Evolutionary conservation across 768 basidiomycete genomes (phyloP).

Genomic region (Xanthoconium stramineum): DNA sequence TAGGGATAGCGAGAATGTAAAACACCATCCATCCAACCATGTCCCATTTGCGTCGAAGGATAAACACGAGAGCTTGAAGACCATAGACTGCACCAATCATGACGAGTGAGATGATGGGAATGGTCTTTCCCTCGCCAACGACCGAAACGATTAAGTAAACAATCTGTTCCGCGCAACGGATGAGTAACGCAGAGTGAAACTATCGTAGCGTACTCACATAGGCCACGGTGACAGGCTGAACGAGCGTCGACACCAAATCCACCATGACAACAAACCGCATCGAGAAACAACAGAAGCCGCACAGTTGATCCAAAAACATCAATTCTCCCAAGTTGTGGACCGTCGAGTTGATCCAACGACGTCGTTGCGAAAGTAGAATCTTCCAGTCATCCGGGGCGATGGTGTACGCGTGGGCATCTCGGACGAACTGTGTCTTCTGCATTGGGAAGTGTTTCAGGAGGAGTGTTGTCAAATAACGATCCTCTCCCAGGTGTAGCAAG

Average conservation of each 20-base stretch:
- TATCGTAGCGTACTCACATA: conserved; percentile 60
- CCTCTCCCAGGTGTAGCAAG: conserved; percentile 94
- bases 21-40: conserved; percentile 98
- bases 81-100: conserved; percentile 96
- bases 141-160: conserved; percentile 85
- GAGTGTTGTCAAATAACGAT: conserved; percentile 96
- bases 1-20: conserved; percentile 92
- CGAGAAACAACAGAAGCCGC: conserved; percentile 98
- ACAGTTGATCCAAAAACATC: conserved; percentile 85
- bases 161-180: conserved; percentile 46
- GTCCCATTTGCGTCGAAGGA: conserved; percentile 94
- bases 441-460: conserved; percentile 93
- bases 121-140: conserved; percentile 56
- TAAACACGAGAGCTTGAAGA: conserved; percentile 87
- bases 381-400: conserved; percentile 96
- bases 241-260: conserved; percentile 84
- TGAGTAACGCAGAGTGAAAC: conserved; percentile 1
- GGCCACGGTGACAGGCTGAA: conserved; percentile 81
- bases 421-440: conserved; percentile 93
- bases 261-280: conserved; percentile 99
- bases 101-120: conserved; percentile 81
- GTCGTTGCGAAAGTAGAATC: conserved; percentile 90
- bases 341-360: conserved; percentile 99
- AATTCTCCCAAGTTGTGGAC: conserved; percentile 96
- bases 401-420: conserved; percentile 91